Evolutionary conservation across 768 basidiomycete genomes (phyloP), one percentile per base, ranked within the genome.

Genomic region (Trametes cinnabarina): DNA sequence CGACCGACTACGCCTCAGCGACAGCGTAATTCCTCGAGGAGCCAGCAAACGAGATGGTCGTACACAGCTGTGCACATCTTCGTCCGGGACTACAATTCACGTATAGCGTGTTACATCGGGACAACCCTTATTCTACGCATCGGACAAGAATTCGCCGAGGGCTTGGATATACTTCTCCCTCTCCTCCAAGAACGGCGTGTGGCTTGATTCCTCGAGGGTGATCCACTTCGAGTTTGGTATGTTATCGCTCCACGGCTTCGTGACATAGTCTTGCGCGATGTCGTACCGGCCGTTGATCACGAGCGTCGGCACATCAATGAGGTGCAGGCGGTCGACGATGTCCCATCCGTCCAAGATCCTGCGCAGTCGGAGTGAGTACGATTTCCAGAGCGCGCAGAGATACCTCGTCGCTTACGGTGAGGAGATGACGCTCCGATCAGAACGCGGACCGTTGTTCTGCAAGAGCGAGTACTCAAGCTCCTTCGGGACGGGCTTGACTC

Each of bases 351-450:
- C 66, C 25, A 71, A 44, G 2, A 66, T 65, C 7, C 68, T 62
- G 42, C n/a, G n/a, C n/a, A n/a, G n/a, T n/a, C n/a, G n/a, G n/a
- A n/a, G n/a, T 3, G n/a, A 6, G 25, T 4, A 20, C 3, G 32
- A 6, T 51, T 20, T 23, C 30, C 14, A 28, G 4, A n/a, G 14
- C 14, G 10, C 6, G 46, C 14, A 54, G 3, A 23, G 11, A 12
- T 7, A 32, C n/a, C n/a, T n/a, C n/a, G 30, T 12, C 23, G 41
- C 58, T 63, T 20, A 63, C 67, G 47, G 41, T 8, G 61, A 55
- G 19, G 34, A 40, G 54, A 73, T 50, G 32, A 79, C 81, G 78
- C 79, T 83, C 6, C 76, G 68, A 49, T 82, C 81, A 25, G 74
- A 71, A 10, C 75, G 71, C 5, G 58, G 42, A 1, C 61, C 61